These are phyloP conservation scores for Barnettozyma vustinii DNA, from an alignment of 805 yeast species.

Conservation along the genomic window DNA sequence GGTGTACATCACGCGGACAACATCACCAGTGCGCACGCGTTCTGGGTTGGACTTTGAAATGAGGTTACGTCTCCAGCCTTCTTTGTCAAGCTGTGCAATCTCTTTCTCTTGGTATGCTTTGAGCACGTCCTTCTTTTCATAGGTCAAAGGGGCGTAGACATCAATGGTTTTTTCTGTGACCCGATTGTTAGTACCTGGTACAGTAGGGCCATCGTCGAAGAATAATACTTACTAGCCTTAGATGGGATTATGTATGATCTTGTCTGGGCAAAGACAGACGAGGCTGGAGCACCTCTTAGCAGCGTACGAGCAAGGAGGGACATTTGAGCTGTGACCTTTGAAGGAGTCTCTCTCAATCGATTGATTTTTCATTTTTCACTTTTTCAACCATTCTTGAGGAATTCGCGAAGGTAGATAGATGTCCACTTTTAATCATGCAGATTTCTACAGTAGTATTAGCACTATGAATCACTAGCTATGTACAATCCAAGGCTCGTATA, in stretches of 20 bases:
- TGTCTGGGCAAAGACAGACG: constrained; percentile 4
- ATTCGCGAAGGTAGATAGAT: background rate
- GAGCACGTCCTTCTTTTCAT: constrained; percentile 11
- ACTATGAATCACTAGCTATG: too few relatives aligned
- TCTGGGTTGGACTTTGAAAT: constrained; percentile 42
- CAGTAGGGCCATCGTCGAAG: background rate
- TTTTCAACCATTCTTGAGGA: too few relatives aligned
- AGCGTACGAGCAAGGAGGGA: background rate
- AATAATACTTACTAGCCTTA: constrained; percentile 11
- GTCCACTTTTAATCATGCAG: background rate
- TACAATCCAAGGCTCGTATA: background rate
- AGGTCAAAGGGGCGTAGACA: constrained; percentile 19
- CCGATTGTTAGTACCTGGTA: background rate
- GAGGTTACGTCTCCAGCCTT: constrained; percentile 58
- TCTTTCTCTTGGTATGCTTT: constrained; percentile 34
- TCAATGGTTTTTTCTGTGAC: constrained; percentile 11
- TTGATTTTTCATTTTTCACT: background rate
- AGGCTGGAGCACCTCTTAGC: background rate
- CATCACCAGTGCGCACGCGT: constrained; percentile 69
- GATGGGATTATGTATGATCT: constrained; percentile 14
- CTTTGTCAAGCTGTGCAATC: constrained; percentile 55
- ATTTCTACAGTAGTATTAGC: background rate
- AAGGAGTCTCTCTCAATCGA: background rate
- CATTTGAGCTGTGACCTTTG: background rate
- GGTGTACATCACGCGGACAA: constrained; percentile 65